These are phyloP conservation scores for Aechmea fasciata DNA, from an alignment of 176 grass and related monocot genomes.

Conservation along the genomic window DNA sequence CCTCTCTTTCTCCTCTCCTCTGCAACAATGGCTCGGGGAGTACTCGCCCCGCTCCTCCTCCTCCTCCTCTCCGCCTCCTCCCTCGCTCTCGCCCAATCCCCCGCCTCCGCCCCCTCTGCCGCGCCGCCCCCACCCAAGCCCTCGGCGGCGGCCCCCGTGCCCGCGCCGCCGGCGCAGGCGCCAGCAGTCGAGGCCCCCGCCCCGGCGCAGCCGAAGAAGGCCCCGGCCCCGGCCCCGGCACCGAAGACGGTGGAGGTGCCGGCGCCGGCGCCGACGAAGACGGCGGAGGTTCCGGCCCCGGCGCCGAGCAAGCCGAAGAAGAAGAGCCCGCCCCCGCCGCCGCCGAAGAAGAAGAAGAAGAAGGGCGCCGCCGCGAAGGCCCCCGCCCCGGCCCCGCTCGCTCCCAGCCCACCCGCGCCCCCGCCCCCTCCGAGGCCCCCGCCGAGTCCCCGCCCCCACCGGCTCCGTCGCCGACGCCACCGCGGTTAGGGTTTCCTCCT, in stretches of 20 bases:
- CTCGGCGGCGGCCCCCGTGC: neutral
- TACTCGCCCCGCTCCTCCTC: slow-evolving; percentile 10
- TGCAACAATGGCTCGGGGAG: too few species aligned
- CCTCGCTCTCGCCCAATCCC: slow-evolving; percentile 7
- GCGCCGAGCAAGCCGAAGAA: slow-evolving; percentile 34
- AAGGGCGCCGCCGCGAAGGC: slow-evolving; percentile 33
- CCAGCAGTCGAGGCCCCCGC: slow-evolving; percentile 16
- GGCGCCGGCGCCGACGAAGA: slow-evolving; percentile 31
- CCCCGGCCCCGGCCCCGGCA: slow-evolving; percentile 35
- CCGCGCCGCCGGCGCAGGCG: slow-evolving; percentile 12
- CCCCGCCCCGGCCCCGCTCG: slow-evolving; percentile 27
- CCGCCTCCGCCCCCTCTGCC: neutral
- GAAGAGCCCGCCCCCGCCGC: slow-evolving; percentile 28
- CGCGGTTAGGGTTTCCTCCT: slow-evolving; percentile 23
- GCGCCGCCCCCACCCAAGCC: slow-evolving; percentile 36
- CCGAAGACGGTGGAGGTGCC: slow-evolving; percentile 23
- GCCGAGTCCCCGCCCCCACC: slow-evolving; percentile 24
- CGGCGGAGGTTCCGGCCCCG: slow-evolving; percentile 18
- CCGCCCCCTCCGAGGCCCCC: neutral
- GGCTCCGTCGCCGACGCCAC: slow-evolving; percentile 15
- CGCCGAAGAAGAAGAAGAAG: slow-evolving; percentile 48
- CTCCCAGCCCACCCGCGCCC: slow-evolving; percentile 19
- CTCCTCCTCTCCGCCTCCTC: neutral
- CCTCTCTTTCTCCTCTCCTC: slow-evolving; percentile 19
- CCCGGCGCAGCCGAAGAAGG: slow-evolving; percentile 28